These are phyloP conservation scores for Mycosphaerella sp. DNA, from an alignment of 2,329 filamentous ascomycete genomes.

Conservation along the genomic window DNA sequence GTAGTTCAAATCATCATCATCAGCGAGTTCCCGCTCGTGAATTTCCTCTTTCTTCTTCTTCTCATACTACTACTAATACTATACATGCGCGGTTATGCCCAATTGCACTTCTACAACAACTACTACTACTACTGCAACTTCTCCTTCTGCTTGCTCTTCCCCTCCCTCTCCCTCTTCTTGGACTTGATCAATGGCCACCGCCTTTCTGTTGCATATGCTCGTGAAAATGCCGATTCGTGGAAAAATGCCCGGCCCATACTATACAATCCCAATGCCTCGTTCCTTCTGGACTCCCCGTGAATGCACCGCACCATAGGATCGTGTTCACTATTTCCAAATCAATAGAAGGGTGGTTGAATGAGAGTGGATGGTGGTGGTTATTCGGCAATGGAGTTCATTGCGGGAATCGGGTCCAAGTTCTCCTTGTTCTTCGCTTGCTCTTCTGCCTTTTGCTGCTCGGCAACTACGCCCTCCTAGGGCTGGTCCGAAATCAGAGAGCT, in stretches of 20 bases:
- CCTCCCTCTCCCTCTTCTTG: no score
- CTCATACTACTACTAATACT: no score
- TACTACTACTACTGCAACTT: no score
- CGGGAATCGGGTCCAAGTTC: neutral
- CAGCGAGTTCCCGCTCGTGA: no score
- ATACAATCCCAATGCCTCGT: neutral
- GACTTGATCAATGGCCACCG: no score
- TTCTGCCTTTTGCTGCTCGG: conserved; percentile 3
- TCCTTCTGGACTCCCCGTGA: neutral
- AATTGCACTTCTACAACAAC: no score
- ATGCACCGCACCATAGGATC: neutral
- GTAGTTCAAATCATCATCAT: no score
- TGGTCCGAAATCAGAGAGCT: conserved; percentile 23
- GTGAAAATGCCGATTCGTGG: neutral
- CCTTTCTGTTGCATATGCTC: neutral
- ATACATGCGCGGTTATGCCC: no score
- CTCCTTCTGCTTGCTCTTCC: no score
- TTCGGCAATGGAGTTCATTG: conserved; percentile 3
- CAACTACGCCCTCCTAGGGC: conserved; percentile 15
- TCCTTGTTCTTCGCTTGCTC: conserved; percentile 4
- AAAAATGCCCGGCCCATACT: neutral
- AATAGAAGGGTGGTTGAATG: neutral
- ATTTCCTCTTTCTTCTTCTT: no score
- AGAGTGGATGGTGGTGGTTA: neutral
- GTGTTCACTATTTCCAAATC: neutral